Evolutionary conservation across 805 yeast species (phyloP), one percentile per base, ranked within the genome.

Genomic region (Yarrowia phangngaensis): DNA sequence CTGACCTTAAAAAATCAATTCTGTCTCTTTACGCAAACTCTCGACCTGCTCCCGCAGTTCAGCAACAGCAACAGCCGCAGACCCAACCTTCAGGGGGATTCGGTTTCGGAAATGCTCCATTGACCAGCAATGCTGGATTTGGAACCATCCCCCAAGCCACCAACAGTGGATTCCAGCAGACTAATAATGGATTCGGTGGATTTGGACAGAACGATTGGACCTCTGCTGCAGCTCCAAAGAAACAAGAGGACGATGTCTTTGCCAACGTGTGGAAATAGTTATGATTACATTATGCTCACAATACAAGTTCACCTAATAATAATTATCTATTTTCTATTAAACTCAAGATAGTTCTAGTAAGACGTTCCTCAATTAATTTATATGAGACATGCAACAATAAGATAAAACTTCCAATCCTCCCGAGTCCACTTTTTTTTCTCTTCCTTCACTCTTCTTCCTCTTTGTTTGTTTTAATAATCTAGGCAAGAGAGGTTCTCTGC

Each of bases 1-100:
- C 92, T 3, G 97, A 90, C 60, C 73, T 92, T 64, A 92, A 92
- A 62, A 86, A 86, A 67, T 86, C 96, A 1, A 92, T 92, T 52
- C 68, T 92, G 52, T 87, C 97, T 17, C 72, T 92, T 47, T 92
- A 92, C 64, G 66, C 72, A 17, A 78, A 94, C 16, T 20, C 43
- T 33, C 36, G 45, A 30, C 54, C 32, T n/a, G 34, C 48, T 3
- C 35, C 48, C 5, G 48, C 20, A 13, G 34, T 20, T 2, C 45
- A 22, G 20, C 51, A 35, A 29, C 50, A 35, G 47, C 48, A 28
- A 20, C 47, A 47, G 47, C n/a, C n/a, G n/a, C n/a, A n/a, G n/a
- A n/a, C n/a, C n/a, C n/a, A n/a, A n/a, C n/a, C n/a, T n/a, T n/a
- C n/a, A n/a, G n/a, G n/a, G n/a, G n/a, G n/a, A n/a, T n/a, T n/a